Evolutionary conservation across 139 green algal genomes (phyloP).

Genomic region (Chlorokybus atmophyticus): DNA sequence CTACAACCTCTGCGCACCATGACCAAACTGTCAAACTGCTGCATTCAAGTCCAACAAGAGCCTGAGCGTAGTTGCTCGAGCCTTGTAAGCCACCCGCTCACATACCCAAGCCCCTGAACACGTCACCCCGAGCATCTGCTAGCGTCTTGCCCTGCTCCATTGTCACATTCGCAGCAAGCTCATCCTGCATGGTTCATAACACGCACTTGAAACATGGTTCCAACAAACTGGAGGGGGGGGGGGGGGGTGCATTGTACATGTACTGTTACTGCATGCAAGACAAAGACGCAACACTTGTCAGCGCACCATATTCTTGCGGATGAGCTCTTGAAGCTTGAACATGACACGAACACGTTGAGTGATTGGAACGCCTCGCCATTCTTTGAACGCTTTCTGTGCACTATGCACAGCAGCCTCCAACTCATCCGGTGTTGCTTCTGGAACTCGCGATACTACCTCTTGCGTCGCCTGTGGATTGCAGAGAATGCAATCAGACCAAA

Average conservation of each 20-base stretch:
- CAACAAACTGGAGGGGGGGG: not conserved
- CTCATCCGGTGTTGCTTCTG: slow-evolving; percentile 57
- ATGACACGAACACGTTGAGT: slow-evolving; percentile 65
- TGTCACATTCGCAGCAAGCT: slow-evolving; percentile 67
- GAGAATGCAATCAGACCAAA: not conserved
- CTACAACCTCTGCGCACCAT: slow-evolving; percentile 69
- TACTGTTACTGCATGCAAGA: slow-evolving; percentile 4
- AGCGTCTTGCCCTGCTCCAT: slow-evolving; percentile 77
- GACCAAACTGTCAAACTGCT: not conserved
- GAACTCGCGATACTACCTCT: slow-evolving; percentile 64
- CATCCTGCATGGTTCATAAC: slow-evolving; percentile 46
- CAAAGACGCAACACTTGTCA: slow-evolving; percentile 22
- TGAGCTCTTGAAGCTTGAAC: slow-evolving; percentile 79
- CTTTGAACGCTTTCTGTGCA: slow-evolving; percentile 61
- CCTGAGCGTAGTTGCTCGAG: not conserved
- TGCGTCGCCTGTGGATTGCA: slow-evolving; percentile 50
- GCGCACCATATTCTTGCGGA: slow-evolving; percentile 60
- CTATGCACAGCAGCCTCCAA: slow-evolving; percentile 73
- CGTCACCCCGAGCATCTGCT: not conserved
- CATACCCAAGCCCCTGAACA: not conserved
- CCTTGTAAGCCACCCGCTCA: not conserved
- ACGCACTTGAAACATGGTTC: not conserved
- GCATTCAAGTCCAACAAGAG: not conserved
- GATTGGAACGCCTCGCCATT: slow-evolving; percentile 65
- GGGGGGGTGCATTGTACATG: not conserved